A percentile compares a stretch with the other conserved stretches of the same genome.
phyloP scores from a whole-genome alignment of 2,329 filamentous ascomycete genomes.

The Ceratocystis lukuohia region DNA sequence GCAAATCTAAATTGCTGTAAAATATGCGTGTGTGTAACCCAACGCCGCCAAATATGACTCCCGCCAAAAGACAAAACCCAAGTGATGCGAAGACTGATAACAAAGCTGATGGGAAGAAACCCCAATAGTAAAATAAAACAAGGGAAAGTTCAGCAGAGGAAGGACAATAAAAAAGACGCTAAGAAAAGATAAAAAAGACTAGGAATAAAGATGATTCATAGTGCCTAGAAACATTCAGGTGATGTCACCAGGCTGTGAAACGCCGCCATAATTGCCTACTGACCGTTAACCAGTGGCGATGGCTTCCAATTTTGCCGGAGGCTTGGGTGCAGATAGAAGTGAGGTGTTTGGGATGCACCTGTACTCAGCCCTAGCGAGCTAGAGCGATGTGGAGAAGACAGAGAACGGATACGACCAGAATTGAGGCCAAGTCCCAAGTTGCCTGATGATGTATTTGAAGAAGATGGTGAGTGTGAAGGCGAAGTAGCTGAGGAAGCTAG shows the following conservation, averaged over 20 bases:
- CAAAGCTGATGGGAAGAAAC: background rate
- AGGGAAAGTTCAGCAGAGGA: background rate
- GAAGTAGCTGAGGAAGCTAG: background rate
- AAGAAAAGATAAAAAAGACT: background rate
- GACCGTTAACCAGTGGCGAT: background rate
- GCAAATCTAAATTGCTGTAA: background rate
- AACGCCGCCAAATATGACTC: background rate
- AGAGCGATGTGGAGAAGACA: slow-evolving; percentile 6
- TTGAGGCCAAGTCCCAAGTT: background rate
- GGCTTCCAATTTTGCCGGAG: slow-evolving; percentile 8
- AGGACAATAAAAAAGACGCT: background rate
- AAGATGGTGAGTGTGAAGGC: background rate
- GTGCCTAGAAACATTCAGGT: background rate
- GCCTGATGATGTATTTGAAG: background rate
- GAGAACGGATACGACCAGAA: slow-evolving; percentile 4
- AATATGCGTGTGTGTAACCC: slow-evolving; percentile 8
- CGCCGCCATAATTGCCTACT: background rate
- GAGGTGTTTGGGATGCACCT: background rate
- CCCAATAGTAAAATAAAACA: background rate
- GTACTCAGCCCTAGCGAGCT: slow-evolving; percentile 7
- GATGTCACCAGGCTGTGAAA: background rate
- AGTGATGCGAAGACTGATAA: background rate
- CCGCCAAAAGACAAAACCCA: background rate
- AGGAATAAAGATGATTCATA: background rate
- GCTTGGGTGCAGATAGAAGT: slow-evolving; percentile 9